Conservation (phyloP, 2,329 filamentous ascomycete species). For the Aspergillus carbonarius region DNA sequence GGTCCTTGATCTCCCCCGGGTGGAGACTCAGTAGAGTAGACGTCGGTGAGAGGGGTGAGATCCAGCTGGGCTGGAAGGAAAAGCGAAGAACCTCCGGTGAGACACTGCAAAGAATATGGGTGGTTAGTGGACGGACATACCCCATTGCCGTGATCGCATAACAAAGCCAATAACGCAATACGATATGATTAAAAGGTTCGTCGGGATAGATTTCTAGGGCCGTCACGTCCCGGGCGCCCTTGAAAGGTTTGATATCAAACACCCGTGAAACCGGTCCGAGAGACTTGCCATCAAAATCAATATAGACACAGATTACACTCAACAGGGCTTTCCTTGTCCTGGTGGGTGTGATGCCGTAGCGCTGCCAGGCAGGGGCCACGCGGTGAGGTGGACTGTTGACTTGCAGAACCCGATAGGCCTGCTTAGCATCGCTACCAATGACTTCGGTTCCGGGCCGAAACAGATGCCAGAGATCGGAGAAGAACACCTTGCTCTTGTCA, state of each 20-base stretch:
- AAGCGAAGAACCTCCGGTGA: background rate
- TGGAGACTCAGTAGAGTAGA: background rate
- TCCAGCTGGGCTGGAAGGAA: background rate
- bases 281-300: slow-evolving; percentile 1
- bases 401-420: slow-evolving; percentile 6
- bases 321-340: background rate
- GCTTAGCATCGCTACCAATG: slow-evolving; percentile 8
- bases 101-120: background rate
- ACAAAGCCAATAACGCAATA: slow-evolving; percentile 38
- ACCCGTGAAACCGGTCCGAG: slow-evolving; percentile 1
- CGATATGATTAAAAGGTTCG: slow-evolving; percentile 33
- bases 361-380: slow-evolving; percentile 3
- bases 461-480: slow-evolving; percentile 5
- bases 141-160: slow-evolving; percentile 21
- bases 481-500: background rate
- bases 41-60: slow-evolving; percentile 10
- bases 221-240: background rate
- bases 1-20: background rate
- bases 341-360: background rate
- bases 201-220: slow-evolving; percentile 11
- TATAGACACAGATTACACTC: slow-evolving; percentile 4
- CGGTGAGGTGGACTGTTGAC: slow-evolving; percentile 7
- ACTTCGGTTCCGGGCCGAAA: slow-evolving; percentile 5
- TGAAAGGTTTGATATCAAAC: slow-evolving; percentile 1
- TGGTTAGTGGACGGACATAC: background rate